Conservation (phyloP, 352 stramenopile species). For the Aphanomyces stellatus region DNA sequence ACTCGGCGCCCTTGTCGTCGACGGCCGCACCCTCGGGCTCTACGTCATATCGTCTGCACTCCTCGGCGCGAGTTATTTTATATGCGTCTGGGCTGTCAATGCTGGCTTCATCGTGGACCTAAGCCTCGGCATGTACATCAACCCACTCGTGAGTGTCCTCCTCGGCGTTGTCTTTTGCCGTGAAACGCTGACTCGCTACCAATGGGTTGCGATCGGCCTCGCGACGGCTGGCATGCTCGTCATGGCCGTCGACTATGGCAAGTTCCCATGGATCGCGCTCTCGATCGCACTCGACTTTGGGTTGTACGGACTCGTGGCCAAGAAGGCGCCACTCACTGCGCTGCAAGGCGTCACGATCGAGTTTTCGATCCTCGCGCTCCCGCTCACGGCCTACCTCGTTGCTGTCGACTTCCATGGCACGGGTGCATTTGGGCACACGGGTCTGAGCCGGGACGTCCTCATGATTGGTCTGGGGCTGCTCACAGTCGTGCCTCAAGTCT, state of each 20-base stretch:
- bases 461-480: not conserved
- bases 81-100: conserved; percentile 12
- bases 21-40: not conserved
- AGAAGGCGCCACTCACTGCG: not conserved
- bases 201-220: conserved; percentile 4
- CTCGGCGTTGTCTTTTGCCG: conserved; percentile 9
- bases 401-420: not conserved
- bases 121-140: conserved; percentile 15
- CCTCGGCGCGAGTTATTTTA: not conserved
- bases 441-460: not conserved
- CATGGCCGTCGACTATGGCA: conserved; percentile 13
- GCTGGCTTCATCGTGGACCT: conserved; percentile 10
- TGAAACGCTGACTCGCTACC: not conserved
- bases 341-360: conserved; percentile 7
- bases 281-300: conserved; percentile 4
- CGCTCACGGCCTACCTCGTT: not conserved
- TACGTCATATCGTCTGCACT: not conserved
- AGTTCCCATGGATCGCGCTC: conserved; percentile 18
- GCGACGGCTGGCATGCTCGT: not conserved
- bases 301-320: conserved; percentile 3
- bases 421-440: not conserved
- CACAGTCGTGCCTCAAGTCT: not conserved
- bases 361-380: not conserved
- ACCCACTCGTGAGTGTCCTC: conserved; percentile 11
- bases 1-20: not conserved